phyloP scores from a whole-genome alignment of 202 grass and related monocot species.

The Cymbopogon flexuosus region DNA sequence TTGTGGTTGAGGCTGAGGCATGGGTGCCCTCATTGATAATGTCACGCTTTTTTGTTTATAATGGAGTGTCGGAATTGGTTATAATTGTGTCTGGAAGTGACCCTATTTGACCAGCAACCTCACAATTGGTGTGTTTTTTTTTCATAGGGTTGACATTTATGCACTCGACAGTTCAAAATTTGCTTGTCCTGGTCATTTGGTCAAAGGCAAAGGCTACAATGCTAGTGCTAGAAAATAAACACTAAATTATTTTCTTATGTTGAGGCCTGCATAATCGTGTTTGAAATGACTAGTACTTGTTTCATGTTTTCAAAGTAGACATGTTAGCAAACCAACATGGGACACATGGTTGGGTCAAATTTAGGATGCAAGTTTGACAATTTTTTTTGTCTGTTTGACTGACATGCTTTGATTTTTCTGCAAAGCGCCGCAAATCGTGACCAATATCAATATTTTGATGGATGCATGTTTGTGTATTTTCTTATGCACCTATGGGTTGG shows the following conservation, averaged over 20 bases:
- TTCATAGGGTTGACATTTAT: constrained; percentile 44
- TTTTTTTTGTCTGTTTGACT: background rate
- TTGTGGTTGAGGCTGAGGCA: background rate
- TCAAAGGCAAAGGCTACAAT: constrained; percentile 19
- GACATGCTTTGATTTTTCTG: background rate
- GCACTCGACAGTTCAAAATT: constrained; percentile 19
- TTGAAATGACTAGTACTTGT: background rate
- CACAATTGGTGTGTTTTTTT: background rate
- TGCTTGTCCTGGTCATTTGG: constrained; percentile 24
- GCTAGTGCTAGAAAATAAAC: background rate
- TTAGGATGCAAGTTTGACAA: constrained; percentile 1
- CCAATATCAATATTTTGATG: background rate
- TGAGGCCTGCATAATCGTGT: background rate
- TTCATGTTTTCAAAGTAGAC: constrained; percentile 7
- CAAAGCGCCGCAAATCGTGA: background rate
- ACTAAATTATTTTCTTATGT: background rate
- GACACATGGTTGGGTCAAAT: background rate
- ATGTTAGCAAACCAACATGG: background rate
- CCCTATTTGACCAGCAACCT: constrained; percentile 31
- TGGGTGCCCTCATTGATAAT: constrained; percentile 9
- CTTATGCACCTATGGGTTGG: background rate
- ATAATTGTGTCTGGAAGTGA: background rate
- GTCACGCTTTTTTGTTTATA: constrained; percentile 15
- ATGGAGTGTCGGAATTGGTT: background rate
- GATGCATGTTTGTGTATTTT: background rate